These are phyloP conservation scores for Cercospora beticola DNA, from an alignment of 2,329 filamentous ascomycete species.

Conservation along the genomic window DNA sequence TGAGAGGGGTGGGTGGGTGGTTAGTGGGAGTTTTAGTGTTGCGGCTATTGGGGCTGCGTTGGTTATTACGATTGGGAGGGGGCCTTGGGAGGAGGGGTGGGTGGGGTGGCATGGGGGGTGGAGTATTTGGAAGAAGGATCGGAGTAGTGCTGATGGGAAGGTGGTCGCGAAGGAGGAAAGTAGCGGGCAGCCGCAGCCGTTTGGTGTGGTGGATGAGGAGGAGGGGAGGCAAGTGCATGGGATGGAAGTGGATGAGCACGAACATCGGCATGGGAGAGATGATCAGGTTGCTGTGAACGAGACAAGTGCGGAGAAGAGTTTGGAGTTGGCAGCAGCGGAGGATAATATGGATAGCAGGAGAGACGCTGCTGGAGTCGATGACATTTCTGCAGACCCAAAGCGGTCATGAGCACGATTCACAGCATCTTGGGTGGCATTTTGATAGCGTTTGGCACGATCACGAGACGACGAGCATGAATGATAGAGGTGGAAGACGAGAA, in stretches of 20 bases:
- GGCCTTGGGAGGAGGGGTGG: constrained; percentile 60
- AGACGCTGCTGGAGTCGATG: background rate
- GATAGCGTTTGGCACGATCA: background rate
- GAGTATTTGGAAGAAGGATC: constrained; percentile 47
- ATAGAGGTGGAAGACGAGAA: background rate
- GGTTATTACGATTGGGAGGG: constrained; percentile 44
- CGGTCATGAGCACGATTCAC: background rate
- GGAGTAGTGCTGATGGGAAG: constrained; percentile 42
- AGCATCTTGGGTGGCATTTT: background rate
- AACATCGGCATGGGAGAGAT: constrained; percentile 26
- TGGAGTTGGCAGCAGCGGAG: constrained; percentile 34
- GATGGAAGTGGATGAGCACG: constrained; percentile 26
- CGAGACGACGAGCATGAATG: background rate
- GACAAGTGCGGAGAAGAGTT: constrained; percentile 29
- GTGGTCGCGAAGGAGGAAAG: constrained; percentile 24
- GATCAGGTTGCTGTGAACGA: constrained; percentile 31
- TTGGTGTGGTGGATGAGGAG: constrained; percentile 34
- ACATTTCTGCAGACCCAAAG: background rate
- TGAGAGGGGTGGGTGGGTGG: constrained; percentile 56
- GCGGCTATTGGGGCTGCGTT: constrained; percentile 54
- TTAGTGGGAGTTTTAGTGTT: constrained; percentile 57
- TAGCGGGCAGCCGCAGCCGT: constrained; percentile 6
- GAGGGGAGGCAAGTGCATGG: too few species aligned
- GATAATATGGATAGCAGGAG: constrained; percentile 9
- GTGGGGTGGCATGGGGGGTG: constrained; percentile 61